These are phyloP conservation scores for Conticribra weissflogii DNA, from an alignment of 108 stramenopile genomes.

Conservation along the genomic window DNA sequence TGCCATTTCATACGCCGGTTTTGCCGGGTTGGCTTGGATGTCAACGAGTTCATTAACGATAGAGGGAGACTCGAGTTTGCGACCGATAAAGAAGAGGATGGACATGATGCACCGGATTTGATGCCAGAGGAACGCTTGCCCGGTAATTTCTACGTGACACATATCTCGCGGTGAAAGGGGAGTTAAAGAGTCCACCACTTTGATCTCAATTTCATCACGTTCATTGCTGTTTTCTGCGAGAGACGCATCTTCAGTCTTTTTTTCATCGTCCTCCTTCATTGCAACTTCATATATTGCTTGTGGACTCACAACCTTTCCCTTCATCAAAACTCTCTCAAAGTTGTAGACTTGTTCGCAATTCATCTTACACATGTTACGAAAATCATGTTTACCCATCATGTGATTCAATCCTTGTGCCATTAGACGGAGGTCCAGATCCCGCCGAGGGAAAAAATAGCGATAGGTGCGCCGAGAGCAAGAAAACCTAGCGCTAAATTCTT, in stretches of 20 bases:
- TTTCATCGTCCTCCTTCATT: not conserved
- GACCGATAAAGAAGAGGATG: conserved; percentile 91
- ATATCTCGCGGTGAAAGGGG: conserved; percentile 43
- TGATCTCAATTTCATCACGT: not conserved
- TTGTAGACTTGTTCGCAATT: conserved; percentile 93
- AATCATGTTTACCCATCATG: conserved; percentile 95
- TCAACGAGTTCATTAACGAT: conserved; percentile 86
- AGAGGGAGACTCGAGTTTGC: conserved; percentile 79
- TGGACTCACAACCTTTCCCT: conserved; percentile 55
- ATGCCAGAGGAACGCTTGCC: conserved; percentile 98
- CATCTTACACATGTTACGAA: conserved; percentile 99
- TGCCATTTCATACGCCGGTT: conserved; percentile 94
- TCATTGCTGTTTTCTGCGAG: not conserved
- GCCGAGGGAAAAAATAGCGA: conserved; percentile 90
- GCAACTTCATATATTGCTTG: conserved; percentile 23
- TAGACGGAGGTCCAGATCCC: conserved; percentile 66
- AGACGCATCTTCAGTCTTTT: not conserved
- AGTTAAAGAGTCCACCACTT: not conserved
- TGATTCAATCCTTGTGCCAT: conserved; percentile 75
- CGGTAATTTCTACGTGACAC: conserved; percentile 85
- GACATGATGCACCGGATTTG: conserved; percentile 96
- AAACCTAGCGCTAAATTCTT: conserved; percentile 95
- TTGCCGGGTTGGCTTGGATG: conserved; percentile 82
- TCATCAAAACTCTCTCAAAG: conserved; percentile 79
- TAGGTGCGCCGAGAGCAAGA: conserved; percentile 86